Evolutionary conservation across 1,284 basidiomycete genomes (phyloP).

Genomic region (Xerocomus alliaceus): DNA sequence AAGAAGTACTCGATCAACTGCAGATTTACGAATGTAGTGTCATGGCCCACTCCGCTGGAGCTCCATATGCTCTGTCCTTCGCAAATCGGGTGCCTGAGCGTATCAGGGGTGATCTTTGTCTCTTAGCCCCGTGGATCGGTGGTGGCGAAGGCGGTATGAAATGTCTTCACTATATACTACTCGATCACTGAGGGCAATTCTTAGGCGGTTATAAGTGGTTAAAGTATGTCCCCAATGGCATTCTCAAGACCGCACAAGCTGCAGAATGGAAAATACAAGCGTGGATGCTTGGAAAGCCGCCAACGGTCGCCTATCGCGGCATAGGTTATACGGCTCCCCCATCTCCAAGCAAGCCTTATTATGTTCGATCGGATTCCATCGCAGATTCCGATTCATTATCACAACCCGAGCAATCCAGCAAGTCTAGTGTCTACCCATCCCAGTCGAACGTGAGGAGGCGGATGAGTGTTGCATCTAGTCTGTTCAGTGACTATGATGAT

Average conservation of each 20-base stretch:
- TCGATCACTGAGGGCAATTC: constrained; percentile 19
- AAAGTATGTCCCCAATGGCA: constrained; percentile 92
- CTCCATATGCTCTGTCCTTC: constrained; percentile 91
- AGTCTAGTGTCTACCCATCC: constrained; percentile 46
- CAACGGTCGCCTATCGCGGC: constrained; percentile 77
- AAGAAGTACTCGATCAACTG: constrained; percentile 86
- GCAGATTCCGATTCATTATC: constrained; percentile 36
- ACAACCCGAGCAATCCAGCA: constrained; percentile 38
- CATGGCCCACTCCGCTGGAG: constrained; percentile 96
- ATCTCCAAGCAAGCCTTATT: constrained; percentile 38
- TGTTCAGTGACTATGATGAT: constrained; percentile 86
- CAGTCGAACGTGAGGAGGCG: constrained; percentile 52
- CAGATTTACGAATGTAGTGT: constrained; percentile 83
- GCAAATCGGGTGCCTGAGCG: constrained; percentile 77
- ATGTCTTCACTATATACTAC: neutral
- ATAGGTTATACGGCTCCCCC: constrained; percentile 72
- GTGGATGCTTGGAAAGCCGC: constrained; percentile 95
- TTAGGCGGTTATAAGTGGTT: constrained; percentile 91
- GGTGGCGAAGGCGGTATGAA: constrained; percentile 82
- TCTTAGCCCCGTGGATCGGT: constrained; percentile 97
- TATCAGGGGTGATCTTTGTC: constrained; percentile 83
- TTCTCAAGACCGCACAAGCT: constrained; percentile 93
- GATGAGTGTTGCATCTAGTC: constrained; percentile 66
- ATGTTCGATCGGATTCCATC: constrained; percentile 28
- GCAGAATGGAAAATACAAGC: constrained; percentile 97